phyloP scores from a whole-genome alignment of 2,329 filamentous ascomycete genomes.

The Nothomitra cinnamomea region DNA sequence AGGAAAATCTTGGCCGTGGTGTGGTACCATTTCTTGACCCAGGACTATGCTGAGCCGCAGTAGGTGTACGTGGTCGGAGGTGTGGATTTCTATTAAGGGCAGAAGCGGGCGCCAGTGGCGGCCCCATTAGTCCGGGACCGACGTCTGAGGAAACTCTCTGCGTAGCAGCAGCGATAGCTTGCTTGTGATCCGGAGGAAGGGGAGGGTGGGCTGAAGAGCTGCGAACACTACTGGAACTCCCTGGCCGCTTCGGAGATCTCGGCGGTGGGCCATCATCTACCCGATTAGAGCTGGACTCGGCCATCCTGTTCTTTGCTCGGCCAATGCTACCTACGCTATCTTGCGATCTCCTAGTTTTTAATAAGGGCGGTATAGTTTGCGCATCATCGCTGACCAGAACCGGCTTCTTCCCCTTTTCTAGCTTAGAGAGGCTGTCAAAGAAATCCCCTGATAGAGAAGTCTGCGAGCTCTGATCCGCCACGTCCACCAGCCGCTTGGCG shows the following conservation, averaged over 20 bases:
- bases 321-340: background rate
- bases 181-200: conserved; percentile 64
- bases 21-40: conserved; percentile 13
- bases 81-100: conserved; percentile 33
- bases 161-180: conserved; percentile 64
- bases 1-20: conserved; percentile 16
- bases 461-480: conserved; percentile 59
- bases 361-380: background rate
- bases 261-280: conserved; percentile 7
- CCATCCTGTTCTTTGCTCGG: background rate
- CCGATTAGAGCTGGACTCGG: background rate
- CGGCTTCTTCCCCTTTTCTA: conserved; percentile 21
- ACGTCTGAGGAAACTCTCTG: conserved; percentile 34
- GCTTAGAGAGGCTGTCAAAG: conserved; percentile 58
- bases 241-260: conserved; percentile 37
- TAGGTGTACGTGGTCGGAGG: conserved; percentile 12
- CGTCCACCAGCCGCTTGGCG: conserved; percentile 16
- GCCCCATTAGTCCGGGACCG: conserved; percentile 49
- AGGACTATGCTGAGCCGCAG: conserved; percentile 6
- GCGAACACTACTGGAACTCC: conserved; percentile 53
- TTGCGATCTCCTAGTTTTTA: background rate
- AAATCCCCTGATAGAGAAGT: conserved; percentile 68
- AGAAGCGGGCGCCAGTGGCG: conserved; percentile 69
- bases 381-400: background rate
- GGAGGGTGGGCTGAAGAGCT: conserved; percentile 44